A percentile compares a stretch with the other conserved stretches of the same genome.
Evolutionary conservation across 192 early-diverging fungal genomes (phyloP).

Genomic region (Coemansia sp.): DNA sequence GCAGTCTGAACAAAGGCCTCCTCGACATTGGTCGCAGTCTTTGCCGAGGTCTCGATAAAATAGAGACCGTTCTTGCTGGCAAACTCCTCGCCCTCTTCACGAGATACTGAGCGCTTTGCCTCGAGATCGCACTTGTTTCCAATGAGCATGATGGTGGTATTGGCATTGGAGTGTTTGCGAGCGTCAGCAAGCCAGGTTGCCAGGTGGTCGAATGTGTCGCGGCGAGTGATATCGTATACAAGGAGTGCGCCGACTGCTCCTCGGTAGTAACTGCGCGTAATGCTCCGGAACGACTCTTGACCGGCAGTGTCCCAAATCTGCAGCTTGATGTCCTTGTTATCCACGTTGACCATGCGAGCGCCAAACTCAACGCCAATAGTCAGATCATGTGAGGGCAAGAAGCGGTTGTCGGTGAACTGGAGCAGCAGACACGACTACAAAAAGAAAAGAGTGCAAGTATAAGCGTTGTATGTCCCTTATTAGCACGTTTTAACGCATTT

Average conservation of each 20-base stretch:
- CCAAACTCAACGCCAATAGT: constrained; percentile 90
- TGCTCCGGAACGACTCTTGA: constrained; percentile 85
- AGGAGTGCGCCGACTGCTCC: constrained; percentile 79
- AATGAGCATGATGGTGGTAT: constrained; percentile 88
- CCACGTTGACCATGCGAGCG: constrained; percentile 73
- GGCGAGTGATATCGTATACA: constrained; percentile 85
- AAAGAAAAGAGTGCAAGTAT: neutral
- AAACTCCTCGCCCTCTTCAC: constrained; percentile 88
- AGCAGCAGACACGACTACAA: constrained; percentile 73
- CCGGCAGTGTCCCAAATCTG: constrained; percentile 97
- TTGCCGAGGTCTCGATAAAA: constrained; percentile 91
- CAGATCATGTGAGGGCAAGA: constrained; percentile 79
- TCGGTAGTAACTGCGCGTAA: constrained; percentile 84
- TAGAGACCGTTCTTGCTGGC: constrained; percentile 84
- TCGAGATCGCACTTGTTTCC: constrained; percentile 95
- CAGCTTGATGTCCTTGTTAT: constrained; percentile 85
- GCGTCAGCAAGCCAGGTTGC: constrained; percentile 86
- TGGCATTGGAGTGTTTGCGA: constrained; percentile 84
- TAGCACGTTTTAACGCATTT: neutral
- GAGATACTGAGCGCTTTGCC: constrained; percentile 75
- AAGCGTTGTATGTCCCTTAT: neutral
- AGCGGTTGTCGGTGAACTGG: constrained; percentile 83
- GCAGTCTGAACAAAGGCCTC: constrained; percentile 80
- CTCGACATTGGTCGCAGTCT: constrained; percentile 86
- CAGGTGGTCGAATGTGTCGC: constrained; percentile 79